Base-by-base conservation (phyloP, 768 basidiomycete species). In the Scleroderma bovista region DNA sequence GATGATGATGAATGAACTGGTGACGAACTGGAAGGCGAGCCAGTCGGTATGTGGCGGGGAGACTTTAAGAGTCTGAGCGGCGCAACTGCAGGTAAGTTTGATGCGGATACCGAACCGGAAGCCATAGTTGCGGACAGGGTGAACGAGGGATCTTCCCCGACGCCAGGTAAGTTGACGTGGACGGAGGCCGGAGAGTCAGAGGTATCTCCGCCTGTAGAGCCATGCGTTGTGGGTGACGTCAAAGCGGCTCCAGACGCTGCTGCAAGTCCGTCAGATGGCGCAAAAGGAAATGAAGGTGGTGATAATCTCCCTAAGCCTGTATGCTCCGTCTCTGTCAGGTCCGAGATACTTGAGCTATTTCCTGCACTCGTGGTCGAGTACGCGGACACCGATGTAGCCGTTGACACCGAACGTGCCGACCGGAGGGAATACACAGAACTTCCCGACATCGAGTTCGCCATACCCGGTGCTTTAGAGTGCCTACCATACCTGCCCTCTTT, bases 41-140 rank as follows among this genome's bases (percentile, higher is more conserved):
- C 50, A 29, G 56, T 64, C 3, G 55, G 51, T 2, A 60, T 29
- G 22, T 54, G 41, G n/a, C 54, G 56, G 11, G 65, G 62, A 1
- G 59, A 54, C 54, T 69, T 67, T 46, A 49, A 50, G 17, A 67
- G 31, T 11, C 65, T 57, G 0, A 67, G 42, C 0, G 65, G 65
- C 8, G 67, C 62, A 2, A 66, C 53, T 0, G 31, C 24, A 0
- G 64, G 44, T 1, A 59, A 52, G 1, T 44, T 36, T 22, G 51
- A 19, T 13, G 43, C n/a, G 5, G 31, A n/a, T 13, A 8, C 23
- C 13, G 23, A 16, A 11, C 10, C 24, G 23, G 23, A 3, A 17
- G 39, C 19, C n/a, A n/a, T n/a, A 17, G 47, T 19, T 3, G 39
- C 40, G n/a, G 41, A 15, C 8, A 43, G 10, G 10, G 1, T 26